Base-by-base conservation (phyloP, 176 grass and related monocot species). In the Aegilops longissima region DNA sequence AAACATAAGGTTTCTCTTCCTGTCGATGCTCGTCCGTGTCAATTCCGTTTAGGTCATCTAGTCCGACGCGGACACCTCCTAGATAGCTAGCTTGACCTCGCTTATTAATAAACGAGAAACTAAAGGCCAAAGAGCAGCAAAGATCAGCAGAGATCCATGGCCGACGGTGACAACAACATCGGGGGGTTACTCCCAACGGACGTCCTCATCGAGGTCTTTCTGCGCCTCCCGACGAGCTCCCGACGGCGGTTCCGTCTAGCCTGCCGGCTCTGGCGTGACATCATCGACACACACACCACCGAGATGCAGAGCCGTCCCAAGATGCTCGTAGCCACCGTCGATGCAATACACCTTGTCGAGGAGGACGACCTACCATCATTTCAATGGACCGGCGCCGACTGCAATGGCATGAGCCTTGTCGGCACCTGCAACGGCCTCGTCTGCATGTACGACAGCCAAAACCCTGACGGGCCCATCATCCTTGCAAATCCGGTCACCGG, bases 191-290 rank as follows among this genome's bases (percentile, higher is more conserved):
- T 49, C 45, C 62, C 62, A 12, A 12, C 4, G 4, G 82, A 84
- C 18, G 18, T 30, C 40, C 34, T 84, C 7, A 6, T n/a, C 1
- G 71, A 76, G 27, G 27, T 87, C 66, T 13, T 87, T 34, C 8
- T 13, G 4, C 54, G 36, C 29, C 1, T 87, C 8, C 85, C 78
- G 13, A 3, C 38, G 34, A 76, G 56, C 59, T 11, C 29, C 20
- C 34, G n/a, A 23, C 58, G 70, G 21, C 34, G 74, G n/a, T 64
- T 83, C 73, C 64, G 80, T 52, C 24, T 81, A 12, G 86, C 76
- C 11, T 61, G 73, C 51, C 74, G 81, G 27, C 17, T 62, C 10
- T 83, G 80, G 87, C 52, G 52, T 18, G 34, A 42, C 18, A 6
- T 78, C 64, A 69, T 83, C 72, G 24, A n/a, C 87, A 73, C 70